Evolutionary conservation across 345 rosid species (phyloP).

Genomic region (Carallia pectinifolia): DNA sequence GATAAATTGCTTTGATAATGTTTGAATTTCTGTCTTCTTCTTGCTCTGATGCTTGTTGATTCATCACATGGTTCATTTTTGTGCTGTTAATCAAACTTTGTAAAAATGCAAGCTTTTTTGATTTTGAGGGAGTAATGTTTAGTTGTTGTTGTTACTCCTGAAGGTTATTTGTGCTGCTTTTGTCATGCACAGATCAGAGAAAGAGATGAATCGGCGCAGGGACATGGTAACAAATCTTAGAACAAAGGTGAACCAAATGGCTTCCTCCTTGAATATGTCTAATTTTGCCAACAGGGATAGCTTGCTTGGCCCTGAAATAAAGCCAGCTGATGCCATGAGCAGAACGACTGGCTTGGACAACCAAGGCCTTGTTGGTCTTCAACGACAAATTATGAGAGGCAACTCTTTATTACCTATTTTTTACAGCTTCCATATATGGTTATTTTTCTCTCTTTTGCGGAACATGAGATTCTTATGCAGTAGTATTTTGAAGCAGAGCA

Average conservation of each 20-base stretch:
- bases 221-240: constrained; percentile 78
- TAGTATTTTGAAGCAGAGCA: constrained; percentile 57
- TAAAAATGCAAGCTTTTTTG: neutral
- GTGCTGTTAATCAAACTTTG: neutral
- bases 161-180: neutral
- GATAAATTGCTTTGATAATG: neutral
- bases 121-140: neutral
- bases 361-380: constrained; percentile 82
- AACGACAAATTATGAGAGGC: constrained; percentile 91
- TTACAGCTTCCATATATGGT: neutral
- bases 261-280: constrained; percentile 76
- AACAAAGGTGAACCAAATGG: constrained; percentile 80
- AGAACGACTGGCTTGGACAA: constrained; percentile 72
- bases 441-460: neutral
- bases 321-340: constrained; percentile 53
- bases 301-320: constrained; percentile 79
- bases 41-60: neutral
- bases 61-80: neutral
- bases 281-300: constrained; percentile 74
- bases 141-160: neutral
- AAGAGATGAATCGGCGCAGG: constrained; percentile 93
- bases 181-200: constrained; percentile 62
- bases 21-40: neutral
- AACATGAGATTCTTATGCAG: neutral
- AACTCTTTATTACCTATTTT: constrained; percentile 21